Percentiles rank a stretch among this genome's conserved stretches.
phyloP scores from a whole-genome alignment of 768 basidiomycete species.

The Zangia roseola region DNA sequence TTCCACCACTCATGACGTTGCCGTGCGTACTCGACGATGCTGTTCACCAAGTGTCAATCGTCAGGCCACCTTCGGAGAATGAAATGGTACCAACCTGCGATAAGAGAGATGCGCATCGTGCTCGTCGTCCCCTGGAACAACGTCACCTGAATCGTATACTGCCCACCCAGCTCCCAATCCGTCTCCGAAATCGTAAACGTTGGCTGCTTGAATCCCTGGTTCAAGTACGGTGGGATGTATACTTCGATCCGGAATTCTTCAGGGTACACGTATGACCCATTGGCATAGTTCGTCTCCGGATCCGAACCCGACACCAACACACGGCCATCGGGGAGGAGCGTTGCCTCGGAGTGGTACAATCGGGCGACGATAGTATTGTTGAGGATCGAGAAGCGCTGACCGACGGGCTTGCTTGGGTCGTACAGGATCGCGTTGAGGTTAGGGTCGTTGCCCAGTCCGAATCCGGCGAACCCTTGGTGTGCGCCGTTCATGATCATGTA shows the following conservation, averaged over 20 bases:
- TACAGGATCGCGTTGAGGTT: constrained; percentile 68
- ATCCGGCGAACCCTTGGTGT: constrained; percentile 66
- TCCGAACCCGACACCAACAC: constrained; percentile 78
- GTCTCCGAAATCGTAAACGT: constrained; percentile 52
- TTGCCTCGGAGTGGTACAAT: constrained; percentile 77
- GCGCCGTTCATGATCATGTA: constrained; percentile 78
- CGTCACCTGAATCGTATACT: constrained; percentile 50
- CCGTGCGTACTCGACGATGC: constrained; percentile 78
- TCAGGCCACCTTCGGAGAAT: background rate
- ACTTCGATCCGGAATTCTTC: constrained; percentile 79
- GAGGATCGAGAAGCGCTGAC: constrained; percentile 65
- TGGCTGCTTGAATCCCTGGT: constrained; percentile 59
- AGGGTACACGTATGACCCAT: constrained; percentile 47
- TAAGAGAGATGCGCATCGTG: constrained; percentile 59
- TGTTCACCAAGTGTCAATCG: constrained; percentile 23
- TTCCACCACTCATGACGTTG: constrained; percentile 66
- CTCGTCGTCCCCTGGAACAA: constrained; percentile 40
- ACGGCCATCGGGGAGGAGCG: constrained; percentile 71
- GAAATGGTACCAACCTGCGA: constrained; percentile 49
- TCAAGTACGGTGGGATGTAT: constrained; percentile 87
- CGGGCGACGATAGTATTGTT: constrained; percentile 69
- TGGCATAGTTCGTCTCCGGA: constrained; percentile 49
- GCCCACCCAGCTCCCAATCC: constrained; percentile 62
- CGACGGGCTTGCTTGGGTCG: constrained; percentile 58
- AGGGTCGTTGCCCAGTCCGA: constrained; percentile 64